Conservation (phyloP, 305 asterid species). For the Vinca major region DNA sequence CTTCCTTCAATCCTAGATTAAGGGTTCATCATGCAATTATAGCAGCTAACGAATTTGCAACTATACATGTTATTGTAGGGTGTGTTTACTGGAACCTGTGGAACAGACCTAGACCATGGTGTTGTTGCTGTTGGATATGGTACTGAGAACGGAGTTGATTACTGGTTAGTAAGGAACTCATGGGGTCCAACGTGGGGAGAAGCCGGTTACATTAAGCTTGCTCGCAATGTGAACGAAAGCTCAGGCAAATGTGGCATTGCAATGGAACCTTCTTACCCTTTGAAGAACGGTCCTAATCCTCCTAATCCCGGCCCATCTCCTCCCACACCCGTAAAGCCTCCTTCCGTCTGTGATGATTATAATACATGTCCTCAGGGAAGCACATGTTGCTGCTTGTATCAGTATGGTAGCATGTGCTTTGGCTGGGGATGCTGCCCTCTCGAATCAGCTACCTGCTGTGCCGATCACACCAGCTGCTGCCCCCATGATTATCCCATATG, state of each 20-base stretch:
- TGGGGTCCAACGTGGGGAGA: constrained; percentile 86
- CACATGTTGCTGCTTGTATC: constrained; percentile 35
- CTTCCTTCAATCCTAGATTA: no score
- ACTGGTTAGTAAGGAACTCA: constrained; percentile 72
- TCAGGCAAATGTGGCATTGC: constrained; percentile 81
- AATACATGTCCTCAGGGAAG: constrained; percentile 24
- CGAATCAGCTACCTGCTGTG: constrained; percentile 38
- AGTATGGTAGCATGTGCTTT: constrained; percentile 22
- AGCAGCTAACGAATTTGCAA: no score
- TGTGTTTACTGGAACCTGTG: constrained; percentile 60
- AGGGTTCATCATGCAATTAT: no score
- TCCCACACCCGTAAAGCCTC: constrained; percentile 36
- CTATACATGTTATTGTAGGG: constrained; percentile 32
- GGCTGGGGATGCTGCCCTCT: constrained; percentile 49
- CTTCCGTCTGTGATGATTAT: constrained; percentile 28
- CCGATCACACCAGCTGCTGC: constrained; percentile 36
- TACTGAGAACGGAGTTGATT: constrained; percentile 44
- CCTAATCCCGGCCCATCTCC: constrained; percentile 64
- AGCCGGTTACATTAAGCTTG: constrained; percentile 56
- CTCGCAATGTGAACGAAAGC: constrained; percentile 41
- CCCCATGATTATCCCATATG: constrained; percentile 38
- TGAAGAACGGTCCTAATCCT: constrained; percentile 53
- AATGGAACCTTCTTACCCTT: constrained; percentile 61
- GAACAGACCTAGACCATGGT: constrained; percentile 66
- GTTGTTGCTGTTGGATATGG: constrained; percentile 76